These are phyloP conservation scores for Cryptococcus sp. DNA, from an alignment of 1,284 basidiomycete genomes.

Conservation along the genomic window DNA sequence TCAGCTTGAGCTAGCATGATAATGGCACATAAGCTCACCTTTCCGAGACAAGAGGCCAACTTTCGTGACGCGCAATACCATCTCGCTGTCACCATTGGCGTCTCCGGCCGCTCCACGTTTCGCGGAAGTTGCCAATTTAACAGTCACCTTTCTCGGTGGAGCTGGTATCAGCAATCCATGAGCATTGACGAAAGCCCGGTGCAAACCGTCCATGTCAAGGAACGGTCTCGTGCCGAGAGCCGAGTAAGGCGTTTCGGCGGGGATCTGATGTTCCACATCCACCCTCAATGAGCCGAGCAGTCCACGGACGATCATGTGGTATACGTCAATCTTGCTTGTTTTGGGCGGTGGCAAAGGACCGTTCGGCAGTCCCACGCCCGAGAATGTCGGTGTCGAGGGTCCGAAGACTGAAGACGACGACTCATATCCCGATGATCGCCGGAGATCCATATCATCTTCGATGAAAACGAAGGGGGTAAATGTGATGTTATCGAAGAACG, in stretches of 20 bases:
- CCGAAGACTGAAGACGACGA: constrained; percentile 55
- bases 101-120: constrained; percentile 8
- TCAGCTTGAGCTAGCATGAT: not conserved
- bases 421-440: constrained; percentile 56
- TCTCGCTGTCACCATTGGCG: constrained; percentile 9
- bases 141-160: constrained; percentile 4
- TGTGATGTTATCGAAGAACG: constrained; percentile 94
- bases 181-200: constrained; percentile 69
- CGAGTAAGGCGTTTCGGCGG: constrained; percentile 70
- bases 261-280: constrained; percentile 67
- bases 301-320: constrained; percentile 81
- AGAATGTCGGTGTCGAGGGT: constrained; percentile 22
- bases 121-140: constrained; percentile 9
- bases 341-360: constrained; percentile 50
- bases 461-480: constrained; percentile 95
- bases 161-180: constrained; percentile 33
- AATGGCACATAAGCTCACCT: constrained; percentile 43
- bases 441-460: constrained; percentile 77
- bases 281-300: constrained; percentile 72
- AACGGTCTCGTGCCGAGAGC: constrained; percentile 70
- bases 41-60: constrained; percentile 80
- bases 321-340: constrained; percentile 79
- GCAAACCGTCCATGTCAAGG: constrained; percentile 70
- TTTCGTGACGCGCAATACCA: constrained; percentile 74
- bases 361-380: constrained; percentile 3